phyloP scores from a whole-genome alignment of 345 rosid species.

The Eucalyptus albens region DNA sequence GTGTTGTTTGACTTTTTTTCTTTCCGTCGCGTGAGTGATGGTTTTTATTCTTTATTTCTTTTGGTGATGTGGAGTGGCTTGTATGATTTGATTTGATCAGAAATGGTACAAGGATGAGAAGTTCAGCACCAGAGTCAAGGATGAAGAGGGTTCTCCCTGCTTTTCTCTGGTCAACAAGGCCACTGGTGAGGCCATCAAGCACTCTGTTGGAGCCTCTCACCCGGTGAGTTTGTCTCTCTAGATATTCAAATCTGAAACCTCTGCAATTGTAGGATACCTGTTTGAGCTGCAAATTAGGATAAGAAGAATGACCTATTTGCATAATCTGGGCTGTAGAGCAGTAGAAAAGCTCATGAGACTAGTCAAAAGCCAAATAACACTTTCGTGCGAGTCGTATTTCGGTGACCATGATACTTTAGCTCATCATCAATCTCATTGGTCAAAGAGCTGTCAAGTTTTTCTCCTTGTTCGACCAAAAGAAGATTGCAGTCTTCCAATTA shows the following conservation, averaged over 20 bases:
- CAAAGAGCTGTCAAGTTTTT: neutral
- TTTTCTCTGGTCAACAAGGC: conserved; percentile 83
- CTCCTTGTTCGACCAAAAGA: neutral
- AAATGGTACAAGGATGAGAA: conserved; percentile 90
- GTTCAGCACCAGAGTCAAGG: conserved; percentile 72
- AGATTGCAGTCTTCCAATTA: neutral
- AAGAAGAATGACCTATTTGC: neutral
- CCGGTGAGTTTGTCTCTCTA: conserved; percentile 45
- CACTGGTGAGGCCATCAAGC: conserved; percentile 81
- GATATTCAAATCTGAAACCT: neutral
- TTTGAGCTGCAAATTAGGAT: neutral
- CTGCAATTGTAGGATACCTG: neutral
- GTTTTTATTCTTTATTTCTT: neutral
- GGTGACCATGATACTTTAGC: neutral
- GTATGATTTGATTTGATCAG: conserved; percentile 15
- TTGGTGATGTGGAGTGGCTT: neutral
- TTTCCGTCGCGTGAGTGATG: neutral
- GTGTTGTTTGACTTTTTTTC: neutral
- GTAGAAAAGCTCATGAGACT: neutral
- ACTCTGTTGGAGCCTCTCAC: conserved; percentile 56
- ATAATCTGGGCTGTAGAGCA: neutral
- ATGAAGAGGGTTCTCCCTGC: conserved; percentile 65
- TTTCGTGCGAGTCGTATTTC: neutral
- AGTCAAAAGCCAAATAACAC: neutral
- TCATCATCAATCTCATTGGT: neutral